Conservation (phyloP, 768 basidiomycete species). For the Trametes punicea region DNA sequence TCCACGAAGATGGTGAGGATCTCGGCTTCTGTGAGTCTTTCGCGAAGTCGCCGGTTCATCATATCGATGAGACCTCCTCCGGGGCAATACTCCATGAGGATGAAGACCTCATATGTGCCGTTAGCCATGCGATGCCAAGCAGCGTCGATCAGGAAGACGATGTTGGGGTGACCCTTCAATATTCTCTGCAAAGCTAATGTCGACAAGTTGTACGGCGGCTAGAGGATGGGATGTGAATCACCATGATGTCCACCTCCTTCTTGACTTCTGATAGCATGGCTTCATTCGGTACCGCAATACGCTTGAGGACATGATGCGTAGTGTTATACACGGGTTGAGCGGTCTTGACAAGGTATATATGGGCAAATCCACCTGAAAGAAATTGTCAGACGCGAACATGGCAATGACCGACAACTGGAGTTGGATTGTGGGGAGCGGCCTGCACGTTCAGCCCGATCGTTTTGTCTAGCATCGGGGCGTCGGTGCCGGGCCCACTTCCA, state of each 20-base stretch:
- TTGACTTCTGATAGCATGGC: slow-evolving; percentile 88
- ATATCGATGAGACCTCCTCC: slow-evolving; percentile 99
- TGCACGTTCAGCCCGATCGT: not conserved
- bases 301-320: slow-evolving; percentile 94
- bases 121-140: slow-evolving; percentile 83
- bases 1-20: slow-evolving; percentile 98
- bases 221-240: slow-evolving; percentile 35
- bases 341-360: slow-evolving; percentile 94
- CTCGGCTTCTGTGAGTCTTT: slow-evolving; percentile 92
- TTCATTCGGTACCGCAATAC: slow-evolving; percentile 90
- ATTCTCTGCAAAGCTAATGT: slow-evolving; percentile 59
- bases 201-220: slow-evolving; percentile 10
- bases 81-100: slow-evolving; percentile 97
- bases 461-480: not conserved
- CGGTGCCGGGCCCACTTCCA: not conserved
- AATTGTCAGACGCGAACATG: slow-evolving; percentile 16
- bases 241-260: slow-evolving; percentile 99
- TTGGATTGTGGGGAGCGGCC: not conserved
- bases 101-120: slow-evolving; percentile 92
- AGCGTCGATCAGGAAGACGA: slow-evolving; percentile 94
- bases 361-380: slow-evolving; percentile 86
- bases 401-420: slow-evolving; percentile 1
- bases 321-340: slow-evolving; percentile 85
- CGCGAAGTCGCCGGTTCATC: slow-evolving; percentile 95
- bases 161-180: slow-evolving; percentile 89